Evolutionary conservation across 2,329 filamentous ascomycete genomes (phyloP).

Genomic region (Emericellopsis atlantica): DNA sequence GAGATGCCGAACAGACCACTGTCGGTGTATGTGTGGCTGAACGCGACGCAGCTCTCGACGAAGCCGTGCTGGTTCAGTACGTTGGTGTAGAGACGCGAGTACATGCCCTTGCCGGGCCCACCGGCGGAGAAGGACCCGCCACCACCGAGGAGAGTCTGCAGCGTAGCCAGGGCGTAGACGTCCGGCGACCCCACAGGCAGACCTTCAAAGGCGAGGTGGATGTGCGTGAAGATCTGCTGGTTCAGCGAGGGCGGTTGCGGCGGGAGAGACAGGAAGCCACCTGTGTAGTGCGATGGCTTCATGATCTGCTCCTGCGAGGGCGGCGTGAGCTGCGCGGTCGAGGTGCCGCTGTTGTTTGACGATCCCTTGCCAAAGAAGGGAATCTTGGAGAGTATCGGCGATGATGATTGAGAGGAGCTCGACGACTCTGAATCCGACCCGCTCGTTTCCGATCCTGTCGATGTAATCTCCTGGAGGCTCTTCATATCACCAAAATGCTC

Average conservation of each 20-base stretch:
- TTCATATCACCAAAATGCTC: conserved; percentile 90
- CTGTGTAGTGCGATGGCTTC: conserved; percentile 72
- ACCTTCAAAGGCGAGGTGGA: conserved; percentile 92
- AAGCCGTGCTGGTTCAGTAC: conserved; percentile 95
- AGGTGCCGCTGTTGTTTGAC: conserved; percentile 20
- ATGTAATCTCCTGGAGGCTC: conserved; percentile 32
- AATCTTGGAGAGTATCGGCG: neutral
- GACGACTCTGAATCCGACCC: conserved; percentile 1
- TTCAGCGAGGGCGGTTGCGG: conserved; percentile 68
- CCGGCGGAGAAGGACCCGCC: conserved; percentile 95
- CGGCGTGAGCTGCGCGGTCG: conserved; percentile 21
- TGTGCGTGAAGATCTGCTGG: conserved; percentile 73
- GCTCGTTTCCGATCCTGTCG: conserved; percentile 47
- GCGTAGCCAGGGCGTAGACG: conserved; percentile 89
- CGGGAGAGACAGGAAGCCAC: conserved; percentile 80
- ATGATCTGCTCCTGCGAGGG: conserved; percentile 41
- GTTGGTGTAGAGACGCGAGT: conserved; percentile 93
- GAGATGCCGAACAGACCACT: conserved; percentile 91
- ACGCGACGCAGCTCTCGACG: conserved; percentile 91
- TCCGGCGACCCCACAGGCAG: conserved; percentile 81
- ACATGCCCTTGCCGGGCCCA: conserved; percentile 97
- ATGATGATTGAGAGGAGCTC: neutral
- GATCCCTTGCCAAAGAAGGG: conserved; percentile 1
- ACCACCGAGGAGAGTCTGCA: conserved; percentile 91
- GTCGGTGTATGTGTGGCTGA: conserved; percentile 97